Conservation (phyloP, 306 rosid genomes). For the Citrullus colocynthis region DNA sequence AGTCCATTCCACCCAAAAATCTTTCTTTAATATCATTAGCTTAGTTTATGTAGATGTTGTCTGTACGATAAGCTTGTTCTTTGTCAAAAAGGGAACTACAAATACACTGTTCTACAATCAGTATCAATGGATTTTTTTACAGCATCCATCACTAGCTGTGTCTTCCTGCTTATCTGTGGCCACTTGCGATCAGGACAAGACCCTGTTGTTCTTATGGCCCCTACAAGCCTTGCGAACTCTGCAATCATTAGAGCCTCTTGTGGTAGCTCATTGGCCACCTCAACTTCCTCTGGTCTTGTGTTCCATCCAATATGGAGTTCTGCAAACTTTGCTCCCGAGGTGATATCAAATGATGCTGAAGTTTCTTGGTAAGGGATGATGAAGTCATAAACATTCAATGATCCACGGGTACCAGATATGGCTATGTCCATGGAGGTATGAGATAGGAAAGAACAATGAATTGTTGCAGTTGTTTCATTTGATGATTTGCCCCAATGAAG, state of each 20-base stretch:
- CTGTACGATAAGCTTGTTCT: not conserved
- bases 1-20: not conserved
- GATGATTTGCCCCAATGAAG: slow-evolving; percentile 41
- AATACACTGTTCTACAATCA: slow-evolving; percentile 34
- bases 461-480: slow-evolving; percentile 28
- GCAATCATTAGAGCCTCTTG: slow-evolving; percentile 75
- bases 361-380: slow-evolving; percentile 48
- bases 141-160: slow-evolving; percentile 59
- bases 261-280: slow-evolving; percentile 33
- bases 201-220: slow-evolving; percentile 24
- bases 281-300: slow-evolving; percentile 35
- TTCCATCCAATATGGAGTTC: slow-evolving; percentile 61
- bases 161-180: slow-evolving; percentile 55
- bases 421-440: slow-evolving; percentile 51
- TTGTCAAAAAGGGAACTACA: slow-evolving; percentile 14
- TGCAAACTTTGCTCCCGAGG: slow-evolving; percentile 38
- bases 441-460: slow-evolving; percentile 62
- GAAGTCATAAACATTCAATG: slow-evolving; percentile 43
- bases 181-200: slow-evolving; percentile 33
- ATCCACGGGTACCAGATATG: slow-evolving; percentile 39
- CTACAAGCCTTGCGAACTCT: slow-evolving; percentile 40
- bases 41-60: not conserved
- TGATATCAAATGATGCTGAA: slow-evolving; percentile 38
- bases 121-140: slow-evolving; percentile 52
- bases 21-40: not conserved